phyloP scores from a whole-genome alignment of 345 rosid species.

The Odontarrhena argentea region DNA sequence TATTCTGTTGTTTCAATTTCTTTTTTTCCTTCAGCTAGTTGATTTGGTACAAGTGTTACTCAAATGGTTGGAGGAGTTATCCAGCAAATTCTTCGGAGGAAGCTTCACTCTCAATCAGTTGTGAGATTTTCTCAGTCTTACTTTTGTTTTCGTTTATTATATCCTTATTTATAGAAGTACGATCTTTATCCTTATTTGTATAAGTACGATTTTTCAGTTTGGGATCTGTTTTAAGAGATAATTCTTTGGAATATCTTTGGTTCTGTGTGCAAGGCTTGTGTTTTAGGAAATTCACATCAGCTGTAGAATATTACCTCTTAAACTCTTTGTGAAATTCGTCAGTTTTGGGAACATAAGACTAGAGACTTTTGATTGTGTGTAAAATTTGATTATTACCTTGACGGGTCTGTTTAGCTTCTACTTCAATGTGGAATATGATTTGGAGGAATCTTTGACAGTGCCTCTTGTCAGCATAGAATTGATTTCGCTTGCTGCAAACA shows the following conservation, averaged over 20 bases:
- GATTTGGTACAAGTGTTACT: conserved; percentile 44
- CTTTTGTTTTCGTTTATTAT: neutral
- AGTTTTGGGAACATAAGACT: conserved; percentile 1
- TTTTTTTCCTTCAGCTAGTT: conserved; percentile 36
- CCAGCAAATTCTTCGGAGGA: conserved; percentile 86
- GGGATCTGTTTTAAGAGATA: conserved; percentile 24
- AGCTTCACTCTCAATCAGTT: conserved; percentile 63
- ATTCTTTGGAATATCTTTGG: conserved; percentile 2
- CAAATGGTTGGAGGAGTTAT: conserved; percentile 92
- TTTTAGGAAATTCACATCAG: neutral
- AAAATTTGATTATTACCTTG: neutral
- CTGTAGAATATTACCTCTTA: conserved; percentile 8
- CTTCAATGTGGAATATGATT: conserved; percentile 1
- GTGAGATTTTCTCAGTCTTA: conserved; percentile 46
- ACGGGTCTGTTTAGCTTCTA: conserved; percentile 3
- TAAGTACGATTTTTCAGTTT: conserved; percentile 11
- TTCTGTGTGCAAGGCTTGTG: conserved; percentile 3
- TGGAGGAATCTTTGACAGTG: neutral
- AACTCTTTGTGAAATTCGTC: neutral
- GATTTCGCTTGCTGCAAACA: neutral
- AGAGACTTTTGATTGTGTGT: neutral
- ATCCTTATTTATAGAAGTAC: neutral
- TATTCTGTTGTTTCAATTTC: neutral
- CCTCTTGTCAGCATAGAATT: neutral
- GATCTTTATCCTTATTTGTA: neutral